Evolutionary conservation across 1,139 yeast genomes (phyloP).

Genomic region (Sugiyamaella paludigena): DNA sequence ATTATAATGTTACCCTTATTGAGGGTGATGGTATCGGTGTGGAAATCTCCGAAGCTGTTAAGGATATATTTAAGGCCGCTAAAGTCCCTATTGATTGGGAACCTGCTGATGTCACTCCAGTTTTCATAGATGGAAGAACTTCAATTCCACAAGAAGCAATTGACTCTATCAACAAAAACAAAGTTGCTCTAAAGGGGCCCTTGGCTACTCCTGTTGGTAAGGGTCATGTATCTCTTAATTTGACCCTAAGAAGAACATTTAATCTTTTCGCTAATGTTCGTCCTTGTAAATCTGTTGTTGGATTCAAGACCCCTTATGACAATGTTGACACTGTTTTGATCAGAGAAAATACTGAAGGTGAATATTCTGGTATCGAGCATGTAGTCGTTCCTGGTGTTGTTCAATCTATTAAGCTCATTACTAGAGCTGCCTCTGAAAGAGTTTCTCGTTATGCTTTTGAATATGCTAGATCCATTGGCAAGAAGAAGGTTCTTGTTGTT

Average conservation of each 20-base stretch:
- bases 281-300: slow-evolving; percentile 92
- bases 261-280: slow-evolving; percentile 95
- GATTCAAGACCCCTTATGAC: slow-evolving; percentile 92
- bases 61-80: slow-evolving; percentile 88
- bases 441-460: slow-evolving; percentile 96
- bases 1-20: slow-evolving; percentile 89
- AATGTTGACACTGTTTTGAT: slow-evolving; percentile 92
- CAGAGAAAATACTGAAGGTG: slow-evolving; percentile 99
- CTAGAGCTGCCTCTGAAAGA: slow-evolving; percentile 93
- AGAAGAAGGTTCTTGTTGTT: slow-evolving; percentile 88
- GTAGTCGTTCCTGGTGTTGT: slow-evolving; percentile 98
- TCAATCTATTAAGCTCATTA: slow-evolving; percentile 94
- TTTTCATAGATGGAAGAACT: slow-evolving; percentile 87
- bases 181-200: slow-evolving; percentile 96
- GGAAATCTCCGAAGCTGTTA: slow-evolving; percentile 91
- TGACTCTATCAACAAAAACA: slow-evolving; percentile 85
- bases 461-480: slow-evolving; percentile 85
- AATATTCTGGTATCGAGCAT: slow-evolving; percentile 98
- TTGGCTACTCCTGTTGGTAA: slow-evolving; percentile 98
- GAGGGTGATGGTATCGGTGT: slow-evolving; percentile 99
- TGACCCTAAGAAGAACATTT: slow-evolving; percentile 96
- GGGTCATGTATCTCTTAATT: slow-evolving; percentile 96
- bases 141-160: slow-evolving; percentile 92
- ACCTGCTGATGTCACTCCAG: slow-evolving; percentile 92
- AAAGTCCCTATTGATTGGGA: slow-evolving; percentile 97